Percentiles rank a stretch among this genome's conserved stretches.
phyloP scores from a whole-genome alignment of 2,329 filamentous ascomycete genomes.

The Colletotrichum brevisporum region DNA sequence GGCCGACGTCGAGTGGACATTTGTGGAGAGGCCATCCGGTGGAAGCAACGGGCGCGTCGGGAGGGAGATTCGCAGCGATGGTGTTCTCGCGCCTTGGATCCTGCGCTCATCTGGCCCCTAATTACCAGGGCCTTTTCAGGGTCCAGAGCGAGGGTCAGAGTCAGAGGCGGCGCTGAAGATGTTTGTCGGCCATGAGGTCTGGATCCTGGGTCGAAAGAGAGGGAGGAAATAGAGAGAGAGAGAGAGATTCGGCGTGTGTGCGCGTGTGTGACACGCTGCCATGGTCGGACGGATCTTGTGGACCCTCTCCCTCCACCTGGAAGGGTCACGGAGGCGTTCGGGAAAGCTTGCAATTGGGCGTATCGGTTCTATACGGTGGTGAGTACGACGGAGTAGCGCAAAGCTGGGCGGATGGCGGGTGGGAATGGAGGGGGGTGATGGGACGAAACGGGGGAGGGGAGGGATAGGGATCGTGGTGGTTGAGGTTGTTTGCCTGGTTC shows the following conservation, averaged over 20 bases:
- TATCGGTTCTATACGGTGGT: no score
- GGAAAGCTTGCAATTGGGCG: conserved; percentile 11
- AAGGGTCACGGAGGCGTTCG: conserved; percentile 28
- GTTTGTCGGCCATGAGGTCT: background rate
- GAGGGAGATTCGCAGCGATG: conserved; percentile 3
- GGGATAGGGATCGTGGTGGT: conserved; percentile 23
- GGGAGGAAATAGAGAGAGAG: background rate
- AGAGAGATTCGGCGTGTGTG: background rate
- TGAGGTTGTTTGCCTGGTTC: conserved; percentile 2
- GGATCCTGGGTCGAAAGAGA: background rate
- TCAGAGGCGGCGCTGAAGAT: background rate
- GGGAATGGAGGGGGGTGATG: background rate
- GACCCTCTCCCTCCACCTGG: conserved; percentile 8
- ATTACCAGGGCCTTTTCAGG: conserved; percentile 4
- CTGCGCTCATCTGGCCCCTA: conserved; percentile 4
- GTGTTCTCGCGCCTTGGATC: conserved; percentile 14
- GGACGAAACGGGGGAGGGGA: conserved; percentile 25
- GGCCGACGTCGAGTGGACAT: conserved; percentile 10
- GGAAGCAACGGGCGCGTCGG: conserved; percentile 1
- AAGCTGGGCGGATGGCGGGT: no score
- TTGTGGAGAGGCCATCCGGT: background rate
- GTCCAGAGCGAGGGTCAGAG: conserved; percentile 15
- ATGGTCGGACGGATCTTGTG: conserved; percentile 13
- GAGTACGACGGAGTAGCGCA: no score
- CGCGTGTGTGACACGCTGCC: conserved; percentile 11